Conservation (phyloP, 2,329 filamentous ascomycete species). For the Epichloe bromicola region DNA sequence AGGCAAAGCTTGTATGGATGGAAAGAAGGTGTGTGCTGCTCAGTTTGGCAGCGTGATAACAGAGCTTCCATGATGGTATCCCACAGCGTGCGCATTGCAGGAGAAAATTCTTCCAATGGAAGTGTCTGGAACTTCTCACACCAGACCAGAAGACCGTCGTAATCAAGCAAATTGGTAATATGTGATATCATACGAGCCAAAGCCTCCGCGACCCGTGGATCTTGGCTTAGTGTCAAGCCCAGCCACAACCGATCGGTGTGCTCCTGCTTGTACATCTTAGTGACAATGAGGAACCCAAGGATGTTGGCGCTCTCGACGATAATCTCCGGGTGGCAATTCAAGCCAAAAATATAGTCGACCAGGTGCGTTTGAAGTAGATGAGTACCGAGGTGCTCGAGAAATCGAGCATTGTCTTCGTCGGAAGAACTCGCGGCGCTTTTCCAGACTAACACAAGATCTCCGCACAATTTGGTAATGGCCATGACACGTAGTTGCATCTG, state of each 20-base stretch:
- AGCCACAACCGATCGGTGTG: conserved; percentile 79
- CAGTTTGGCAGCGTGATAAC: conserved; percentile 29
- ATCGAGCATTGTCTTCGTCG: conserved; percentile 26
- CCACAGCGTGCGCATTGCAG: conserved; percentile 48
- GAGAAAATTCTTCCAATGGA: conserved; percentile 49
- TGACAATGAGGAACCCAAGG: conserved; percentile 75
- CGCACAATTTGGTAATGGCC: conserved; percentile 63
- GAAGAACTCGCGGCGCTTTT: conserved; percentile 37
- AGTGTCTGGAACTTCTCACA: conserved; percentile 57
- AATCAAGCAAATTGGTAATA: conserved; percentile 35
- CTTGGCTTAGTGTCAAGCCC: conserved; percentile 66
- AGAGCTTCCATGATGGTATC: conserved; percentile 40
- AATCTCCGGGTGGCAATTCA: conserved; percentile 85
- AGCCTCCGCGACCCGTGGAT: conserved; percentile 73
- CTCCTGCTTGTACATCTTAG: conserved; percentile 53
- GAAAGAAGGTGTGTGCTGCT: conserved; percentile 20
- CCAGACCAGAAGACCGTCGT: conserved; percentile 45
- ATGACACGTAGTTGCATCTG: conserved; percentile 83
- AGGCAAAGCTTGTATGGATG: conserved; percentile 42
- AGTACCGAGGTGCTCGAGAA: conserved; percentile 54
- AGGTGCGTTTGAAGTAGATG: conserved; percentile 59
- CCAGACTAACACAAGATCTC: conserved; percentile 56
- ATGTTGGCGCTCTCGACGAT: conserved; percentile 73
- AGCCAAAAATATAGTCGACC: conserved; percentile 76
- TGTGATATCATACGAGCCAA: conserved; percentile 51